Conservation (phyloP, 768 basidiomycete genomes). For the Boletus subparvulus region DNA sequence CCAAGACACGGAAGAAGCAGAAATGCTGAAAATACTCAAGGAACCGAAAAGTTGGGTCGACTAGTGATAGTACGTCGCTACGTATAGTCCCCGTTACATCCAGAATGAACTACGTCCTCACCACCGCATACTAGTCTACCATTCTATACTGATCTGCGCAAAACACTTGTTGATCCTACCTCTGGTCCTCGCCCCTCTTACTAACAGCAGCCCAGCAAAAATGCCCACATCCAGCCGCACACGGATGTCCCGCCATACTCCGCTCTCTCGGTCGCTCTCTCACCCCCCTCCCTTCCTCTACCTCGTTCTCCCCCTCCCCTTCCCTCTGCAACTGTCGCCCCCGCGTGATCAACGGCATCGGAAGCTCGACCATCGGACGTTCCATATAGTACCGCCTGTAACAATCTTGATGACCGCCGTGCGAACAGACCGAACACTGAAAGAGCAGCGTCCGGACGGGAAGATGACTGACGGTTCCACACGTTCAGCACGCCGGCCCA, state of each 20-base stretch:
- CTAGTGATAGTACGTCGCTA: background rate
- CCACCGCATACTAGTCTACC: no score
- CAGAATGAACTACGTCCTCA: no score
- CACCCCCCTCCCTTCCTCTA: constrained; percentile 3
- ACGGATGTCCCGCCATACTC: constrained; percentile 51
- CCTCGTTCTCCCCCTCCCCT: constrained; percentile 14
- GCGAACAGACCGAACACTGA: constrained; percentile 72
- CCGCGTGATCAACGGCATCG: constrained; percentile 8
- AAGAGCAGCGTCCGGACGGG: constrained; percentile 72
- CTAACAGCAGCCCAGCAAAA: constrained; percentile 64
- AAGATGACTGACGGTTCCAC: constrained; percentile 52
- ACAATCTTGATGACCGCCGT: constrained; percentile 81
- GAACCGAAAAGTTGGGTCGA: constrained; percentile 19
- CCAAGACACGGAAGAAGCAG: constrained; percentile 46
- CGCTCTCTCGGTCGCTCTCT: constrained; percentile 7
- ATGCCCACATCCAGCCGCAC: constrained; percentile 83
- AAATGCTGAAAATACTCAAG: constrained; percentile 49
- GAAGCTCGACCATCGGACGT: constrained; percentile 53
- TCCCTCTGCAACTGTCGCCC: constrained; percentile 26
- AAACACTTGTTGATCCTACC: background rate
- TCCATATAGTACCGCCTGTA: constrained; percentile 66
- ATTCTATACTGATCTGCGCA: no score
- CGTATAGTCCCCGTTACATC: background rate
- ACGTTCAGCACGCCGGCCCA: background rate
- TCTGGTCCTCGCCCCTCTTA: background rate